Evolutionary conservation across 345 rosid genomes (phyloP), one percentile per base, ranked within the genome.

Genomic region (Schrenkiella parvula): DNA sequence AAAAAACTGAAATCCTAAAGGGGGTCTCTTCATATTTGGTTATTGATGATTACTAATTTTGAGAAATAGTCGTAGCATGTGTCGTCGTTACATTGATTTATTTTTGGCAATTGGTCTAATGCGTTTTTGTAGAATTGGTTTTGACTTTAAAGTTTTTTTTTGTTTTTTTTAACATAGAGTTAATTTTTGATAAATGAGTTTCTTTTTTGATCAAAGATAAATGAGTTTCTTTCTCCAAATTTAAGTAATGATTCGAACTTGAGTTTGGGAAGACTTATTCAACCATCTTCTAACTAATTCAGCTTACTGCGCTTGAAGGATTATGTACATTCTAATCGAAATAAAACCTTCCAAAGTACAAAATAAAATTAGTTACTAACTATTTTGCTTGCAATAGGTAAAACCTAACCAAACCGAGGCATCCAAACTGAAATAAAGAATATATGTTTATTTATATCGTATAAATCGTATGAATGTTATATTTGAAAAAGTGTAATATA

Each of bases 211-310:
- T n/a, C n/a, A n/a, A n/a, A n/a, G 22, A 56, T 34, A 11, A 37
- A 66, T 2, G 26, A 50, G 9, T 5, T 50, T 51, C 2, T 35
- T 15, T 21, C 19, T 26, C 50, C 60, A 35, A 50, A 35, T 35
- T 56, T n/a, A 35, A 21, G 15, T 50, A 35, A 23, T 22, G 42
- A 19, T 9, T 15, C 4, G 6, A 22, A 26, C 35, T 51, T 6
- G 23, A 51, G 59, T 51, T 4, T 37, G 3, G 25, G 37, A 66
- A 37, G 48, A 66, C 26, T 37, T 22, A 35, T 66, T 50, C 51
- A 67, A 53, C 21, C 17, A 28, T 67, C 71, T 53, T 67, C 61
- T 1, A 66, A 51, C 10, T 8, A 14, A 41, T 11, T 67, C 52
- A 67, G 72, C 52, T 21, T 26, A 38, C 17, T 39, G 19, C 35